phyloP scores from a whole-genome alignment of 148 eudicot species.

The Rhododendron ferrugineum region DNA sequence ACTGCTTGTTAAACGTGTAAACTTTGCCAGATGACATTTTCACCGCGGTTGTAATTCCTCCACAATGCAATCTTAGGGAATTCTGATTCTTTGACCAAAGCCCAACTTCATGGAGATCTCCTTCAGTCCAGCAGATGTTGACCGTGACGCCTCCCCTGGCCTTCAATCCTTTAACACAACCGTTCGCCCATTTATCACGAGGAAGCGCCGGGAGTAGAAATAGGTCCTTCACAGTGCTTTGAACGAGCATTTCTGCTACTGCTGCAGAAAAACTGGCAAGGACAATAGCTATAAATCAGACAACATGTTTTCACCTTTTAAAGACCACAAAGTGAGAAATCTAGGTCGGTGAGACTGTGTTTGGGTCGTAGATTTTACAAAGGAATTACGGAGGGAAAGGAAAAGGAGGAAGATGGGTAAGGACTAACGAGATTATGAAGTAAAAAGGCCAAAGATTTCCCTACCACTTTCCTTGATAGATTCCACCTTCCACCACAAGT shows the following conservation, averaged over 20 bases:
- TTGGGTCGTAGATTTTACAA: background rate
- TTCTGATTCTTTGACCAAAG: constrained; percentile 41
- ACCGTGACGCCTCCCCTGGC: constrained; percentile 75
- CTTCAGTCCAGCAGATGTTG: constrained; percentile 70
- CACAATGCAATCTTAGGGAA: constrained; percentile 47
- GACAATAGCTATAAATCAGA: background rate
- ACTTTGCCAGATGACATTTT: constrained; percentile 40
- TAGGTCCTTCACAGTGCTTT: constrained; percentile 72
- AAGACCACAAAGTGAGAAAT: background rate
- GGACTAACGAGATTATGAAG: background rate
- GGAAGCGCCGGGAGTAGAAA: constrained; percentile 83
- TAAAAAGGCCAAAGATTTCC: background rate
- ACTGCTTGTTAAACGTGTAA: constrained; percentile 38
- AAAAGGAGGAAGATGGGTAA: background rate
- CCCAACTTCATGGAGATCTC: constrained; percentile 66
- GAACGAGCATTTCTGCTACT: constrained; percentile 86
- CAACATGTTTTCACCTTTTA: background rate
- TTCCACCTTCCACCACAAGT: background rate
- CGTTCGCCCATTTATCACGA: constrained; percentile 68
- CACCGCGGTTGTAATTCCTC: constrained; percentile 33
- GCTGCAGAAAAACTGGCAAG: constrained; percentile 61
- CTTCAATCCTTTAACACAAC: constrained; percentile 79
- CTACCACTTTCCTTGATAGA: background rate
- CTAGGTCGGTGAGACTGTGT: background rate
- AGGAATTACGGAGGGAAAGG: background rate